A percentile compares a stretch with the other conserved stretches of the same genome.
phyloP scores from a whole-genome alignment of 2,329 filamentous ascomycete species.

The Tothia fuscella region DNA sequence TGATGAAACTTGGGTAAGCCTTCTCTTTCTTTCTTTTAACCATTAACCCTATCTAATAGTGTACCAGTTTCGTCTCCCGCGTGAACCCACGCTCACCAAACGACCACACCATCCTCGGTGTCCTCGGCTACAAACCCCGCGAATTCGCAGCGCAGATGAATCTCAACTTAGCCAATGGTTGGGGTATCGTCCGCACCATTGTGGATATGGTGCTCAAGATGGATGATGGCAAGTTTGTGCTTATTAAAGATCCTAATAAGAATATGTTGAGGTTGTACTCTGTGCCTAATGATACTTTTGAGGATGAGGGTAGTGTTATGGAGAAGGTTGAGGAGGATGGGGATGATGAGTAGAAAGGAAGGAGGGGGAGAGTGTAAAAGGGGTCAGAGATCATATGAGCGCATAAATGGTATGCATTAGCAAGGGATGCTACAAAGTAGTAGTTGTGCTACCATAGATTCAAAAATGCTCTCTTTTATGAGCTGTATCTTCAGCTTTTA shows the following conservation, averaged over 20 bases:
- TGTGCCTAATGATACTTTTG: conserved; percentile 76
- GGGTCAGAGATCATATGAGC: background rate
- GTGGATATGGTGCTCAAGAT: conserved; percentile 81
- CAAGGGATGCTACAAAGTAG: too few relatives aligned
- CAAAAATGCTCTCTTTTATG: too few relatives aligned
- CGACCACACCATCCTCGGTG: conserved; percentile 88
- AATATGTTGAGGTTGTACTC: conserved; percentile 85
- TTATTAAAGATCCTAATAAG: conserved; percentile 91
- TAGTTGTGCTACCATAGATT: too few relatives aligned
- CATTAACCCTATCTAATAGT: conserved; percentile 19
- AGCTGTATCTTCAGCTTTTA: too few relatives aligned
- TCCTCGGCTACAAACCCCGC: conserved; percentile 93
- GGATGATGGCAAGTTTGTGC: conserved; percentile 68
- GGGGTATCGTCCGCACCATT: conserved; percentile 97
- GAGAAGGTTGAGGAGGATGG: conserved; percentile 42
- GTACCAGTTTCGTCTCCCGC: conserved; percentile 80
- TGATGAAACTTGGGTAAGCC: conserved; percentile 91
- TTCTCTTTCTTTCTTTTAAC: conserved; percentile 9
- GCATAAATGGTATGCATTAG: too few relatives aligned
- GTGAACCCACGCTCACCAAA: conserved; percentile 84
- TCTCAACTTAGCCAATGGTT: conserved; percentile 88
- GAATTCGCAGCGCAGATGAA: conserved; percentile 99
- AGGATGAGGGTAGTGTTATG: conserved; percentile 72
- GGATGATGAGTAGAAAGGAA: conserved; percentile 33
- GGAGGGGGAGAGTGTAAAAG: background rate